Evolutionary conservation across 352 stramenopile genomes (phyloP), one percentile per base, ranked within the genome.

Genomic region (Pelagophyceae sp.): DNA sequence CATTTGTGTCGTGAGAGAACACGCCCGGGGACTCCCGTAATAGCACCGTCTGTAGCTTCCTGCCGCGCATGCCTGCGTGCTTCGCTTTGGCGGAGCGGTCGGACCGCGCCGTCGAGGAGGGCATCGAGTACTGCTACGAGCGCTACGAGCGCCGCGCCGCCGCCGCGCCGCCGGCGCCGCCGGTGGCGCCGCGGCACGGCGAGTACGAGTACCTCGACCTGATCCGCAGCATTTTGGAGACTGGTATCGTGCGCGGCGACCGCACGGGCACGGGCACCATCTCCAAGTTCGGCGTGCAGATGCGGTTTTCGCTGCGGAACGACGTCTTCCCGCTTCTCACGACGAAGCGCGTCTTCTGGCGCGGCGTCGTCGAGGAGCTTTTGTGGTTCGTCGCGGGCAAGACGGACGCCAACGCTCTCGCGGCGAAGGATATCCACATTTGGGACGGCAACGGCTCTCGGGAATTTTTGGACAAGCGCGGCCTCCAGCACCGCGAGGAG

Each of bases 321-420:
- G 90, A 94, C 54, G 87, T 89, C 15, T 95, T 99, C 78, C 97
- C 97, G 5, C 83, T 99, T 51, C 83, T 99, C 33, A 99, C 97
- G 37, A 99, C 97, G 29, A 99, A 99, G 87, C 86, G 91, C 60
- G 96, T 98, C 38, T 99, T 99, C 83, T 99, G 95, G 96, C 87
- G 96, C 50, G 96, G 96, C 69, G 95, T 99, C 38, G 96, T 95
- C 0, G 96, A 99, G 85, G 97, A 99, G 84, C 85, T 99, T 45
- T 84, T 99, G 54, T 99, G 96, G 96, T 99, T 99, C 83, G 92
- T 99, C 32, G 89, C 87, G 65, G 96, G 96, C n/a, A 91, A 94
- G 79, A 99, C 95, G 31, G 98, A 94, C 81, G 94, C 93, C 2
- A 96, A 98, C 82, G 91, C 94, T 63, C 84, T 99, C 5, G 86